A percentile compares a stretch with the other conserved stretches of the same genome.
Evolutionary conservation across 2,329 filamentous ascomycete genomes (phyloP).

Genomic region (Colletotrichum liriopes): DNA sequence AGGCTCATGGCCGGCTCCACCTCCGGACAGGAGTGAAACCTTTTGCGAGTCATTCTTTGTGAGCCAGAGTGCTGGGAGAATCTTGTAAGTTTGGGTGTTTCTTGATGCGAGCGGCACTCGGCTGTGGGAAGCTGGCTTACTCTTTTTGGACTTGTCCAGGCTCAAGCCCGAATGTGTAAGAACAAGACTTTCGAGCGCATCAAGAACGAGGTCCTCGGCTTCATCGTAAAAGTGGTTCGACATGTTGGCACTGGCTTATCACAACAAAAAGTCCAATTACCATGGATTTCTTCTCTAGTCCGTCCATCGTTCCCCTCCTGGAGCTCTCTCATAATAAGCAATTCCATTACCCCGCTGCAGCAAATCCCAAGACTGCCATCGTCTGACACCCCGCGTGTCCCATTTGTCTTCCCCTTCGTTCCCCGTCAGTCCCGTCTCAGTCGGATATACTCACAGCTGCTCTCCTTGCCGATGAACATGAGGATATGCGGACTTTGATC

Average conservation of each 20-base stretch:
- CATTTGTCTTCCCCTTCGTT: neutral
- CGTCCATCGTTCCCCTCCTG: neutral
- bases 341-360: neutral
- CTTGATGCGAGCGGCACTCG: too few relatives aligned
- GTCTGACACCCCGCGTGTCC: slow-evolving; percentile 13
- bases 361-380: neutral
- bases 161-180: slow-evolving; percentile 68
- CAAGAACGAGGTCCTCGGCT: slow-evolving; percentile 38
- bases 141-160: slow-evolving; percentile 60
- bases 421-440: neutral
- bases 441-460: slow-evolving; percentile 4
- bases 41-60: too few relatives aligned
- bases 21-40: too few relatives aligned
- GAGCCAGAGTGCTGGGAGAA: too few relatives aligned
- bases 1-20: slow-evolving; percentile 70
- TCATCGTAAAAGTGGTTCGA: slow-evolving; percentile 39
- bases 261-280: neutral
- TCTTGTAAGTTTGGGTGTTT: too few relatives aligned
- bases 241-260: slow-evolving; percentile 10
- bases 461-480: slow-evolving; percentile 7
- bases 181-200: slow-evolving; percentile 34
- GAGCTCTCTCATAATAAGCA: slow-evolving; percentile 22
- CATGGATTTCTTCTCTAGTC: neutral
- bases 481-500: neutral
- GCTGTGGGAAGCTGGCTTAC: slow-evolving; percentile 43